Evolutionary conservation across 768 basidiomycete species (phyloP).

Genomic region (Mycena venus): DNA sequence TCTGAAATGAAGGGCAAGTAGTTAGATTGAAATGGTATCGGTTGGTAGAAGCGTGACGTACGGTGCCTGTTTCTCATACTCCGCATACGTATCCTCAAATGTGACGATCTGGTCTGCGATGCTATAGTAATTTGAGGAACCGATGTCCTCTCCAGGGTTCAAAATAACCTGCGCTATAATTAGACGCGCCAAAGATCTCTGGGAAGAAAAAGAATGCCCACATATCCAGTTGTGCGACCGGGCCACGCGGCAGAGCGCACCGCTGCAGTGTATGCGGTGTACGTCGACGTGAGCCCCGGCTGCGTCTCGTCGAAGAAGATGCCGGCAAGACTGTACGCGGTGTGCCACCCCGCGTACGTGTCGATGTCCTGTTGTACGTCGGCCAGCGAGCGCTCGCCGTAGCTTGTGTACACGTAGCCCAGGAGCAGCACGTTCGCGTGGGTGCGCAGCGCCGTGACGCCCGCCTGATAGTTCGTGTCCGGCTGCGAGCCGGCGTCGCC

Average conservation of each 20-base stretch:
- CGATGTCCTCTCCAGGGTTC: conserved; percentile 18
- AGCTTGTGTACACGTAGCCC: conserved; percentile 17
- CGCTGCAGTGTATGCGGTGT: conserved; percentile 1
- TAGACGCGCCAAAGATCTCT: background rate
- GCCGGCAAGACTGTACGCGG: background rate
- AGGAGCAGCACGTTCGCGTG: conserved; percentile 16
- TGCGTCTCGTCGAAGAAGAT: conserved; percentile 26
- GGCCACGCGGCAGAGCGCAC: conserved; percentile 1
- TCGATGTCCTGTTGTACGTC: conserved; percentile 15
- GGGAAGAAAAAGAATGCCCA: background rate
- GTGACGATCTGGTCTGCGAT: conserved; percentile 21
- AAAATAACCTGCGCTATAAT: conserved; percentile 8
- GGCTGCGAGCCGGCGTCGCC: too few relatives aligned
- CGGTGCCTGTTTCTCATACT: conserved; percentile 12
- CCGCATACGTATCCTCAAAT: conserved; percentile 14
- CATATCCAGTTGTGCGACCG: conserved; percentile 8
- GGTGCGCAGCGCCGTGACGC: background rate
- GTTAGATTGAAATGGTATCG: background rate
- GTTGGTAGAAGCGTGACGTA: background rate
- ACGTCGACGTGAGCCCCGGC: background rate
- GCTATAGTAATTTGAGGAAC: conserved; percentile 9
- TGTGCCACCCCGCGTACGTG: conserved; percentile 13
- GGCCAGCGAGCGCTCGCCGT: too few relatives aligned
- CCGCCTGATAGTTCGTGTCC: conserved; percentile 16
- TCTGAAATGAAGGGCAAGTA: background rate